Percentiles rank a stretch among this genome's conserved stretches.
phyloP scores from a whole-genome alignment of 2,329 filamentous ascomycete species.

The Didymella keratinophila region DNA sequence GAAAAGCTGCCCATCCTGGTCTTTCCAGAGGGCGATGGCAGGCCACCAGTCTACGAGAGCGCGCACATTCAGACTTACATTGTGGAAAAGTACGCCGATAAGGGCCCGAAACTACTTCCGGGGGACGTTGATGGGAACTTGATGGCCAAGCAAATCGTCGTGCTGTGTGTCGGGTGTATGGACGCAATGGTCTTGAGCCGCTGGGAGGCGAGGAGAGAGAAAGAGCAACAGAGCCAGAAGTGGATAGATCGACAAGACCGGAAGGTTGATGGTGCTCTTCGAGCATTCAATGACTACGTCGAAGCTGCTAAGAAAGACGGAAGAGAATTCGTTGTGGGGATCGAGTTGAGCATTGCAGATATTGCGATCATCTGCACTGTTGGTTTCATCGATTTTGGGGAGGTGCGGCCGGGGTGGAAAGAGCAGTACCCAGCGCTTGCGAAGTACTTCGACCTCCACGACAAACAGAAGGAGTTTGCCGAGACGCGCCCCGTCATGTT shows the following conservation, averaged over 20 bases:
- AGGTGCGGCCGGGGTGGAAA: slow-evolving; percentile 18
- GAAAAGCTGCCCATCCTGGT: slow-evolving; percentile 53
- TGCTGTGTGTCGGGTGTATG: slow-evolving; percentile 25
- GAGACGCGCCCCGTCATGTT: slow-evolving; percentile 31
- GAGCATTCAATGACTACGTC: slow-evolving; percentile 23
- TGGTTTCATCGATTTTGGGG: slow-evolving; percentile 23
- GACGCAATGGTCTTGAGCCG: slow-evolving; percentile 27
- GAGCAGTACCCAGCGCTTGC: slow-evolving; percentile 19
- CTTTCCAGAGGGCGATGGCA: slow-evolving; percentile 24
- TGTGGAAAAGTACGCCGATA: slow-evolving; percentile 25
- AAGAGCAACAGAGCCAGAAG: slow-evolving; percentile 14
- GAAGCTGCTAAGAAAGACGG: slow-evolving; percentile 11
- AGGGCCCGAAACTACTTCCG: slow-evolving; percentile 19
- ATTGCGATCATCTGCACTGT: slow-evolving; percentile 27
- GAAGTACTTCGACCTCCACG: slow-evolving; percentile 23
- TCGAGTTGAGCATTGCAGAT: slow-evolving; percentile 26
- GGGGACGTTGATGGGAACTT: slow-evolving; percentile 21
- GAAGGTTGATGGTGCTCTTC: slow-evolving; percentile 25
- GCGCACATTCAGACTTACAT: slow-evolving; percentile 31
- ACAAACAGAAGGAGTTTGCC: slow-evolving; percentile 25
- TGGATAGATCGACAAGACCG: slow-evolving; percentile 26
- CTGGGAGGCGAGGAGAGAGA: slow-evolving; percentile 22
- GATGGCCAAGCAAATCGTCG: slow-evolving; percentile 25
- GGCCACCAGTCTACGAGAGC: slow-evolving; percentile 26
- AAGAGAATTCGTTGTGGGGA: slow-evolving; percentile 22